Conservation (phyloP, 2,329 filamentous ascomycete genomes). For the Escovopsis sp. region DNA sequence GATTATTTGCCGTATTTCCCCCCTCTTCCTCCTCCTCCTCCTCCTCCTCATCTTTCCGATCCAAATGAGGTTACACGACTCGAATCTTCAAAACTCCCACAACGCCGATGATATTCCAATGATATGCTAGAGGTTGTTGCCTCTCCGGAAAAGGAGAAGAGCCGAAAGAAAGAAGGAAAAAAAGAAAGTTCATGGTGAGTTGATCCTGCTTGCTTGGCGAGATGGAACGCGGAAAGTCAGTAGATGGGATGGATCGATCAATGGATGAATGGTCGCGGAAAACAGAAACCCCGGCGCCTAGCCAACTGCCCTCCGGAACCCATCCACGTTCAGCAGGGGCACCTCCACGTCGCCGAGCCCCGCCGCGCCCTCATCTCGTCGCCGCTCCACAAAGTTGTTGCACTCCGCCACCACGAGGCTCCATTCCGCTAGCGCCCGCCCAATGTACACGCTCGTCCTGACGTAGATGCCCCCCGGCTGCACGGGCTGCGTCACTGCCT, state of each 20-base stretch:
- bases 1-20: background rate
- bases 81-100: background rate
- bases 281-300: constrained; percentile 7
- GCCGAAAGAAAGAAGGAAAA: background rate
- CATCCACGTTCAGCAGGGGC: constrained; percentile 26
- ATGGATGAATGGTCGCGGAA: background rate
- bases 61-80: background rate
- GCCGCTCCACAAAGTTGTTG: constrained; percentile 67
- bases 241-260: background rate
- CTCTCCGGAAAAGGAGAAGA: background rate
- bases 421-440: constrained; percentile 69
- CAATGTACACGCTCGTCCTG: constrained; percentile 45
- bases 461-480: constrained; percentile 31
- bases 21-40: constrained; percentile 1
- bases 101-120: background rate
- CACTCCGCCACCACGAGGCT: constrained; percentile 59
- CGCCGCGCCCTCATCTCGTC: constrained; percentile 58
- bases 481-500: constrained; percentile 15
- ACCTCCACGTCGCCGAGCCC: constrained; percentile 52
- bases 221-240: background rate
- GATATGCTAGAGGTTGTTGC: background rate
- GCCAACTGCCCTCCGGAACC: constrained; percentile 23
- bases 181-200: background rate
- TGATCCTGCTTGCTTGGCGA: background rate
- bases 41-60: background rate